Evolutionary conservation across 768 basidiomycete species (phyloP).

Genomic region (Mycena metata): DNA sequence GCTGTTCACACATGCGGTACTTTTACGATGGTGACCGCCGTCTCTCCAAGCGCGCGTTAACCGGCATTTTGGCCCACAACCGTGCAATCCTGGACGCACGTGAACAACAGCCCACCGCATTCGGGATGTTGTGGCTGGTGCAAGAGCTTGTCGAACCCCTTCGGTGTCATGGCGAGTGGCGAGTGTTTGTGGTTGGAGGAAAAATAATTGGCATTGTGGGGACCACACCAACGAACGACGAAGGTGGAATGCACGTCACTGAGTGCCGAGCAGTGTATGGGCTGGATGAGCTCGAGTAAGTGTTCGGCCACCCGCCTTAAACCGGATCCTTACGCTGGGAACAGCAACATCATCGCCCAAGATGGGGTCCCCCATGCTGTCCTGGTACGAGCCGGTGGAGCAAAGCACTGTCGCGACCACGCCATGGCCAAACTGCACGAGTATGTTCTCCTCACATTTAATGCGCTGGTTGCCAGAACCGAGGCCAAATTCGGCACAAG

Average conservation of each 20-base stretch:
- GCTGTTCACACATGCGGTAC: neutral
- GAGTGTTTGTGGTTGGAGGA: neutral
- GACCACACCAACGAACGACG: neutral
- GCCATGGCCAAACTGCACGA: conserved; percentile 1
- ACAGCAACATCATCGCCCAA: neutral
- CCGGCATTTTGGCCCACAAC: neutral
- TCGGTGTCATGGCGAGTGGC: neutral
- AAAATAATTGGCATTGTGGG: neutral
- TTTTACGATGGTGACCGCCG: neutral
- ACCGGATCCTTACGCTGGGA: neutral
- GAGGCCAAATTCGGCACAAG: neutral
- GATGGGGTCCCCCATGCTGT: neutral
- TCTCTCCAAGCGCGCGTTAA: neutral
- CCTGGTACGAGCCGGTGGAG: neutral
- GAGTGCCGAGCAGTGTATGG: neutral
- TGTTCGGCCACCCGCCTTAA: neutral
- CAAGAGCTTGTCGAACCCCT: neutral
- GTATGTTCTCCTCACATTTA: conserved; percentile 1
- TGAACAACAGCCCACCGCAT: neutral
- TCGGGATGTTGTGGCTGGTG: neutral
- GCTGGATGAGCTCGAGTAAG: neutral
- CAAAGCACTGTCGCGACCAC: neutral
- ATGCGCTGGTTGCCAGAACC: neutral
- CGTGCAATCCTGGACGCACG: neutral
- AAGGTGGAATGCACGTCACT: neutral